Conservation (phyloP, 2,329 filamentous ascomycete genomes). For the Xylaria sp. region DNA sequence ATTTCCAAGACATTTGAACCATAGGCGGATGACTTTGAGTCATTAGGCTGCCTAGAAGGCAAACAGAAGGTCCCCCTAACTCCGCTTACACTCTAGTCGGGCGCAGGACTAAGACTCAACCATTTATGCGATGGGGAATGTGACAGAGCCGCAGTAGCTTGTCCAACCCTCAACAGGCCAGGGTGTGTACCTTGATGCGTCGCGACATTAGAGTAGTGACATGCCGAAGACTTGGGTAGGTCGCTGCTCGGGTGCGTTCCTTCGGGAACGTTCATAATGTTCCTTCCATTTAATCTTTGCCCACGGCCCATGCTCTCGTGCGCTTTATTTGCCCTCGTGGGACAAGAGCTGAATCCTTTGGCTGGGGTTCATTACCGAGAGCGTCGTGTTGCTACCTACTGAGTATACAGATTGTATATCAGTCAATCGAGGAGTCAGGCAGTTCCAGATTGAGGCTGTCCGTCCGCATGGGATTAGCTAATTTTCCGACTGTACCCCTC, state of each 20-base stretch:
- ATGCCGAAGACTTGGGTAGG: slow-evolving; percentile 10
- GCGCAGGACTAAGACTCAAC: slow-evolving; percentile 28
- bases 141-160: slow-evolving; percentile 41
- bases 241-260: not conserved
- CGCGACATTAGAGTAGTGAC: slow-evolving; percentile 22
- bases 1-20: slow-evolving; percentile 2
- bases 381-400: slow-evolving; percentile 21
- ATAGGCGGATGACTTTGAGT: slow-evolving; percentile 10
- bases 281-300: slow-evolving; percentile 1
- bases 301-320: slow-evolving; percentile 1
- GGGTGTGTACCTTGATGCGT: slow-evolving; percentile 22
- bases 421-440: slow-evolving; percentile 28
- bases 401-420: slow-evolving; percentile 8
- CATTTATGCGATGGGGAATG: slow-evolving; percentile 30
- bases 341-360: slow-evolving; percentile 10
- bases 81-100: slow-evolving; percentile 26
- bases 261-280: slow-evolving; percentile 5
- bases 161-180: slow-evolving; percentile 19
- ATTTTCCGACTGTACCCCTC: slow-evolving; percentile 31
- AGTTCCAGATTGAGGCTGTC: slow-evolving; percentile 31
- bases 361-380: slow-evolving; percentile 18
- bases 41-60: slow-evolving; percentile 21
- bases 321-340: slow-evolving; percentile 3
- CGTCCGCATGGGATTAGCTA: slow-evolving; percentile 25
- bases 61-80: slow-evolving; percentile 11